Evolutionary conservation across 176 grass and related monocot genomes (phyloP), one percentile per base, ranked within the genome.

Genomic region (Saccharum officinarum): DNA sequence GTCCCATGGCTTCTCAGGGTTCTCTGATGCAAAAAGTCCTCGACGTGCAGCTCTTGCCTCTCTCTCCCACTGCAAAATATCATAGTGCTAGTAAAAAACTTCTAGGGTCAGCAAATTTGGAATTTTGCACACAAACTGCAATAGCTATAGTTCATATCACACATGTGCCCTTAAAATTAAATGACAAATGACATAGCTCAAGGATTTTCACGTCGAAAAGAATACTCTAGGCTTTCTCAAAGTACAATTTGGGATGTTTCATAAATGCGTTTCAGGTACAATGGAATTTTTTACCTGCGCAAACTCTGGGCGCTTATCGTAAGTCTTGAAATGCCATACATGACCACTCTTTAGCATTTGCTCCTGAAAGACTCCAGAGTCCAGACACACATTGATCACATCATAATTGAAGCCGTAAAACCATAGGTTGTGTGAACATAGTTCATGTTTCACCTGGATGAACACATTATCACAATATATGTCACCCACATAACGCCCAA

Each of bases 1-100:
- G 15, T 85, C 84, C 91, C 91, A 93, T 50, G 91, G 91, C 67
- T 85, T 85, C 82, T 93, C 88, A 37, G 92, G 92, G 82, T 90
- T 86, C 26, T 20, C 20, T 54, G 66, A 76, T 6, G 67, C 78
- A 80, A 80, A 93, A 71, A 93, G 73, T 15, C 88, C 92, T 83
- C 41, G 75, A 18, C 73, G 28, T 54, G 85, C 85, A 25, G 67
- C 72, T 33, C 73, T 76, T 20, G 88, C 91, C 81, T 93, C 82
- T 69, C 75, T 82, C 41, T 90, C 28, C 92, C 85, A 93, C 92
- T 93, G 78, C 73, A 76, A 10, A 63, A 71, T 38, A 64, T 37
- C 46, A 73, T 22, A 86, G 38, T 36, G 9, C 40, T 69, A 49
- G 28, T 62, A 14, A 76, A 76, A 54, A 52, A 15, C 2, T 54